These are phyloP conservation scores for Amorphotheca resinae DNA, from an alignment of 495 filamentous ascomycete species.

Conservation along the genomic window DNA sequence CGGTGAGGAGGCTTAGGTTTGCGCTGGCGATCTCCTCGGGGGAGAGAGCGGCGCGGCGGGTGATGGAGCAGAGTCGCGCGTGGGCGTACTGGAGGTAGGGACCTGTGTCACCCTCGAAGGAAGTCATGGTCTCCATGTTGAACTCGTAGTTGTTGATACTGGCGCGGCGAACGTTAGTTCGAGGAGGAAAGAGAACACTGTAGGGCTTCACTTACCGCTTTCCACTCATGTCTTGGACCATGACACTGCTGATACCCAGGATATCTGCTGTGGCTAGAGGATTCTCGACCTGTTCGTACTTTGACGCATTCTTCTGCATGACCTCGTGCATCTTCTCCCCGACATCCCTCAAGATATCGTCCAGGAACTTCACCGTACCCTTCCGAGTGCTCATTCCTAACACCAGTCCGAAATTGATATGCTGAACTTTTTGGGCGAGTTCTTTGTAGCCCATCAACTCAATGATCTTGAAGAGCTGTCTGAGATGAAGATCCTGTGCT, in stretches of 20 bases:
- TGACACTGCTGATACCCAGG: constrained; percentile 48
- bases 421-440: constrained; percentile 41
- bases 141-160: constrained; percentile 54
- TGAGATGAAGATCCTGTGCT: constrained; percentile 47
- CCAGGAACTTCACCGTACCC: constrained; percentile 43
- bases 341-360: constrained; percentile 50
- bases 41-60: constrained; percentile 37
- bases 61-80: constrained; percentile 50
- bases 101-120: constrained; percentile 59
- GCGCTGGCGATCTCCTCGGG: constrained; percentile 42
- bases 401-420: constrained; percentile 53
- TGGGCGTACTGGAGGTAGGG: constrained; percentile 61
- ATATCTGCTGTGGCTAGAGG: constrained; percentile 42
- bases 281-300: constrained; percentile 46
- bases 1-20: constrained; percentile 43
- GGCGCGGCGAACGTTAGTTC: constrained; percentile 1
- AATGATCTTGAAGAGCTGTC: constrained; percentile 54
- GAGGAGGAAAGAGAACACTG: neutral
- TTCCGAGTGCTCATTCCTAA: constrained; percentile 51
- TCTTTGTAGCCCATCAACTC: constrained; percentile 46
- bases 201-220: constrained; percentile 35
- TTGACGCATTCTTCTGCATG: constrained; percentile 48
- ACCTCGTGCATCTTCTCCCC: constrained; percentile 53
- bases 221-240: constrained; percentile 55
- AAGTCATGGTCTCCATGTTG: constrained; percentile 52